A percentile compares a stretch with the other conserved stretches of the same genome.
phyloP scores from a whole-genome alignment of 495 filamentous ascomycete genomes.

The Paragyromitra xinjiangensis region DNA sequence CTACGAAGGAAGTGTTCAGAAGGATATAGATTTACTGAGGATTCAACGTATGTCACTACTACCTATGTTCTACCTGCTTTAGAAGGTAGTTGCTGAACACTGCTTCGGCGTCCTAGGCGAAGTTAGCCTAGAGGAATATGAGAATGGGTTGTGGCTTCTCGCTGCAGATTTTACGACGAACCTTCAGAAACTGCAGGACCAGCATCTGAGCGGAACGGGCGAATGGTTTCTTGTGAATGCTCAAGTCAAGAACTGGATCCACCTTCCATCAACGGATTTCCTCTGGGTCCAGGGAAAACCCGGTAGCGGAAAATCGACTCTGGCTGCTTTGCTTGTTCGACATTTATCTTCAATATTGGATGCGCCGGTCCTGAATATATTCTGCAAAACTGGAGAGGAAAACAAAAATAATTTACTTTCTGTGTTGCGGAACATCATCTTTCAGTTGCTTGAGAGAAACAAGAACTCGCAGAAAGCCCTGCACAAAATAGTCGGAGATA shows the following conservation, averaged over 20 bases:
- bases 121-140: constrained; percentile 18
- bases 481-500: constrained; percentile 20
- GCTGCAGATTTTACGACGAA: constrained; percentile 35
- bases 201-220: constrained; percentile 24
- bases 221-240: constrained; percentile 34
- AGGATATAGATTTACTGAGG: constrained; percentile 29
- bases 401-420: constrained; percentile 36
- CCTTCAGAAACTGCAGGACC: constrained; percentile 29
- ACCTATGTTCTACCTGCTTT: no score
- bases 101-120: background rate
- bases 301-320: constrained; percentile 39
- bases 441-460: constrained; percentile 23
- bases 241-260: constrained; percentile 12
- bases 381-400: constrained; percentile 42
- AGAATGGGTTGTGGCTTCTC: constrained; percentile 35
- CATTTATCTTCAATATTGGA: background rate
- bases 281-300: constrained; percentile 41
- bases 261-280: background rate
- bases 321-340: constrained; percentile 30
- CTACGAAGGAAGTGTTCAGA: constrained; percentile 22
- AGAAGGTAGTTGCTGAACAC: background rate
- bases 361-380: constrained; percentile 13
- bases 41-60: constrained; percentile 18
- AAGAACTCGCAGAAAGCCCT: constrained; percentile 15
- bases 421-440: constrained; percentile 41